Evolutionary conservation across 805 yeast genomes (phyloP), one percentile per base, ranked within the genome.

Genomic region (Saccharomyces jurei): DNA sequence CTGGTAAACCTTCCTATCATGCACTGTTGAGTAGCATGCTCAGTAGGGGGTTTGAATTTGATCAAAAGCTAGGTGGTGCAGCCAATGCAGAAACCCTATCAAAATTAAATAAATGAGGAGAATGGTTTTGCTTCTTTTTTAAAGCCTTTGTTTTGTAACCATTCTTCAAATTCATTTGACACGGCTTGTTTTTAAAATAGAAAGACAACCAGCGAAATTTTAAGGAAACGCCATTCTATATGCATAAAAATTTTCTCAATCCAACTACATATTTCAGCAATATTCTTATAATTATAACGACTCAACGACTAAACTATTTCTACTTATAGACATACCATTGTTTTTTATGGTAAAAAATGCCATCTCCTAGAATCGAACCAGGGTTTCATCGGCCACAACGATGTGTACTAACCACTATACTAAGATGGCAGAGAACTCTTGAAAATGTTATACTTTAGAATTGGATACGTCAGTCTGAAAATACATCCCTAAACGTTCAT

Each of bases 1-100:
- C 84, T n/a, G 82, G 81, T 25, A 80, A 80, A 60, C 71, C 80
- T 41, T 60, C 63, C 5, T 67, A 68, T 50, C 72, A 67, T 49
- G 67, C 60, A 9, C 64, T 78, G 11, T 64, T 75, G 49, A 64
- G 63, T 1, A 64, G 72, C 57, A 70, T 81, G 67, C 63, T 72
- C 3, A 70, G 79, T 53, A 69, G 70, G 4, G 62, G 69, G 4
- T 61, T 69, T 31, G 73, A 71, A 29, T 70, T 63, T 36, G 72
- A 77, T 54, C 74, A 69, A 17, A 65, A 74, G 56, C 50, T 71
- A 46, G 71, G 70, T 1, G 64, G 67, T 21, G 62, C 75, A 4
- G 66, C 70, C 50, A 60, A 66, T 29, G 49, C 63, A 31, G 69
- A 63, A 10, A 63, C 61, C 21, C 58, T 74, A 49, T 59, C 62